Percentiles rank a stretch among this genome's conserved stretches.
phyloP scores from a whole-genome alignment of 139 green algal genomes.

The Astrephomene gubernaculifera region DNA sequence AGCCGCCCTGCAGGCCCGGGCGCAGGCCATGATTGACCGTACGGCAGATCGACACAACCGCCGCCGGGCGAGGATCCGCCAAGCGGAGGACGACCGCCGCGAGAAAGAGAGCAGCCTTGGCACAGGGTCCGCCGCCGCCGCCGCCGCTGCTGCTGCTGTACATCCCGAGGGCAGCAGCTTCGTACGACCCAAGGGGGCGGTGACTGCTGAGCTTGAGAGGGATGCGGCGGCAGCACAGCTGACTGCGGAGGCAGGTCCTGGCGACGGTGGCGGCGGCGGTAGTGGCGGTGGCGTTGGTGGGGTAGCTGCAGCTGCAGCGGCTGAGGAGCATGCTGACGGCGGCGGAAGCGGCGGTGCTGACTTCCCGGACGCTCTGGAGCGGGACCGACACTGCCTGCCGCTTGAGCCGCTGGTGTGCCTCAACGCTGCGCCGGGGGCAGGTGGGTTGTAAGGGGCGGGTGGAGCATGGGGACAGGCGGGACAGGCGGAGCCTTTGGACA shows the following conservation, averaged over 20 bases:
- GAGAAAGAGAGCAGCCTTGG: not conserved
- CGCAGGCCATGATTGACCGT: not conserved
- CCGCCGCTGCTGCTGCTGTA: not conserved
- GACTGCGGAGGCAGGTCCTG: not conserved
- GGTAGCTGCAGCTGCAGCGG: not conserved
- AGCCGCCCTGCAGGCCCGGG: not conserved
- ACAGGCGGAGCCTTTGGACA: not conserved
- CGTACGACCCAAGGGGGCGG: too few species aligned
- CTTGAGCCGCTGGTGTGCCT: slow-evolving; percentile 24
- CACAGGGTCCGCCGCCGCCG: not conserved
- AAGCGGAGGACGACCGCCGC: not conserved
- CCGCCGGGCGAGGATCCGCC: not conserved
- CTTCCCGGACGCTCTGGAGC: not conserved
- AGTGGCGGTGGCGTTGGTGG: not conserved
- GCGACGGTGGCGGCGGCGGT: not conserved
- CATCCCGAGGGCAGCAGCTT: not conserved
- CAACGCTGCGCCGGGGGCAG: not conserved
- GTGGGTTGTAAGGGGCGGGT: too few species aligned
- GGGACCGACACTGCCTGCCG: slow-evolving; percentile 11
- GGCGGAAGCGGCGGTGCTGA: not conserved
- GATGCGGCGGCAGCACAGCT: not conserved
- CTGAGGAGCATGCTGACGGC: not conserved
- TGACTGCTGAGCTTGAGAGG: too few species aligned
- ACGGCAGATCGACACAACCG: not conserved
- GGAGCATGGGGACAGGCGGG: too few species aligned